Percentiles rank a stretch among this genome's conserved stretches.
Evolutionary conservation across 176 grass and related monocot species (phyloP).

Genomic region (Triticum dicoccoides): DNA sequence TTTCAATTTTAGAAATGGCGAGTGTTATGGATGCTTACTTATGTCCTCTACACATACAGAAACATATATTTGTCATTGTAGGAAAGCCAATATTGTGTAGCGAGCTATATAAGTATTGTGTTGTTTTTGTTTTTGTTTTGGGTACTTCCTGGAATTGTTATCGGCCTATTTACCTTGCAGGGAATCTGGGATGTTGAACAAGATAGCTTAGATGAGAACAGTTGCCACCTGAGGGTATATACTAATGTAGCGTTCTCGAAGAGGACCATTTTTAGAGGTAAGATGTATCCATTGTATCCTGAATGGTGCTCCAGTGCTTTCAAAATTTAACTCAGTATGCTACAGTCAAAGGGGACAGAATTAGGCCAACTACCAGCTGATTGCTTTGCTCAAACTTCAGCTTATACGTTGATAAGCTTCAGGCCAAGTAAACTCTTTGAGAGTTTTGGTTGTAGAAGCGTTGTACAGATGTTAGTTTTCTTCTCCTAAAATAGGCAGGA

Average conservation of each 20-base stretch:
- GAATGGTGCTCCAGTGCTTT: slow-evolving; percentile 11
- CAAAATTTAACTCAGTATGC: neutral
- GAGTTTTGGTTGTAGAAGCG: neutral
- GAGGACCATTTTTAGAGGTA: slow-evolving; percentile 98
- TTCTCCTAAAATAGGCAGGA: neutral
- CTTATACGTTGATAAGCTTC: slow-evolving; percentile 11
- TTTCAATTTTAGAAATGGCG: neutral
- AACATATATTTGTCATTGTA: neutral
- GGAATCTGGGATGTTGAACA: slow-evolving; percentile 86
- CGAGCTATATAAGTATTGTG: slow-evolving; percentile 2
- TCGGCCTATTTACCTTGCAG: slow-evolving; percentile 36
- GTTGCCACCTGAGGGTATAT: slow-evolving; percentile 74
- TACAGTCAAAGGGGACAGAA: neutral
- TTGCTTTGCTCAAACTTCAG: slow-evolving; percentile 17
- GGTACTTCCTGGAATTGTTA: neutral
- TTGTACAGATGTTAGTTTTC: neutral
- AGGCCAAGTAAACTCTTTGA: neutral
- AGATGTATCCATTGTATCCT: slow-evolving; percentile 11
- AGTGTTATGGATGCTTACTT: slow-evolving; percentile 4
- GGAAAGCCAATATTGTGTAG: slow-evolving; percentile 2
- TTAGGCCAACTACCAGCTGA: slow-evolving; percentile 1
- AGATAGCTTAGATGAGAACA: slow-evolving; percentile 49
- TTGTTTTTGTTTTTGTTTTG: neutral
- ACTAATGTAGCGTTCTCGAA: slow-evolving; percentile 74
- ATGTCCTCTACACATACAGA: neutral